A percentile compares a stretch with the other conserved stretches of the same genome.
Evolutionary conservation across 2,329 filamentous ascomycete species (phyloP).

Genomic region (Trichoderma sp.): DNA sequence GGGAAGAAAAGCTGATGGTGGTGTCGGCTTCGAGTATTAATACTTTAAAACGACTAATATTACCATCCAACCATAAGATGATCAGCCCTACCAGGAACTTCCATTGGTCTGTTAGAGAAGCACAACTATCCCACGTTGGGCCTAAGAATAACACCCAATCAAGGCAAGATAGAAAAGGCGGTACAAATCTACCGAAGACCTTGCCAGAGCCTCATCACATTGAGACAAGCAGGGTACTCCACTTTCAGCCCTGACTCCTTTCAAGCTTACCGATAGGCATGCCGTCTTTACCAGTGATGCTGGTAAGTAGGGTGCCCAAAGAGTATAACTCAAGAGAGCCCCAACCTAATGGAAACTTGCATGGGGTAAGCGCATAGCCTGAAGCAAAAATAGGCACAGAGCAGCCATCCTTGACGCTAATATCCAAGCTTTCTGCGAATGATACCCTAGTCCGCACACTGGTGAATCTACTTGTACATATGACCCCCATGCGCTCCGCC

Average conservation of each 20-base stretch:
- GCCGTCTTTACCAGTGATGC: neutral
- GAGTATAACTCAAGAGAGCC: neutral
- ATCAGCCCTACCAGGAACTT: constrained; percentile 5
- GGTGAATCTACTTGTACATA: neutral
- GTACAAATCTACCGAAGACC: neutral
- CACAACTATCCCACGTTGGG: neutral
- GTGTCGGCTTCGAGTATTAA: constrained; percentile 3
- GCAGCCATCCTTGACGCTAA: neutral
- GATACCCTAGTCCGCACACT: neutral
- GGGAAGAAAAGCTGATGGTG: neutral
- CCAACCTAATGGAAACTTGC: neutral
- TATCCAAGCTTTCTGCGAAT: neutral
- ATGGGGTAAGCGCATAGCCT: constrained; percentile 8
- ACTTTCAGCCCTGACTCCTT: neutral
- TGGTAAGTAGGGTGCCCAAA: neutral
- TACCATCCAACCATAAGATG: neutral
- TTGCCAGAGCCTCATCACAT: neutral
- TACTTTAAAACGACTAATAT: neutral
- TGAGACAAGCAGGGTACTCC: neutral
- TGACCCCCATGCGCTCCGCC: neutral
- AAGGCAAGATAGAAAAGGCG: neutral
- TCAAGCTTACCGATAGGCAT: neutral
- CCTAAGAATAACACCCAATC: neutral
- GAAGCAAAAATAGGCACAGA: constrained; percentile 10
- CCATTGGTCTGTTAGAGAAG: neutral